A percentile compares a stretch with the other conserved stretches of the same genome.
These are phyloP conservation scores for Kodamaea arcana DNA, from an alignment of 1,139 yeast genomes.

Conservation along the genomic window DNA sequence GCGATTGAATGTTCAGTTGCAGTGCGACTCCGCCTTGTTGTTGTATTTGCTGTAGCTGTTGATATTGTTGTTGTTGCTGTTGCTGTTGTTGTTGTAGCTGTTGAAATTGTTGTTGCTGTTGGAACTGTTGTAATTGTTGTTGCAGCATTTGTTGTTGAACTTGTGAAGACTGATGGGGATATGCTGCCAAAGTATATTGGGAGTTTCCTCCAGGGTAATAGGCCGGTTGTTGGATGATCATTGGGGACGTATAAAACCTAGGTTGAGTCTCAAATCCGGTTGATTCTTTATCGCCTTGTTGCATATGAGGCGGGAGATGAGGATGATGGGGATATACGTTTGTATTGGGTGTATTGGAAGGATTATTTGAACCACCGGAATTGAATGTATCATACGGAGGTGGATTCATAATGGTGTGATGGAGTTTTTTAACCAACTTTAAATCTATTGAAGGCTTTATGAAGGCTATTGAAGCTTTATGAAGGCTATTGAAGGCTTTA, in stretches of 20 bases:
- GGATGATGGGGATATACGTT: slow-evolving; percentile 8
- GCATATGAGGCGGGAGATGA: slow-evolving; percentile 9
- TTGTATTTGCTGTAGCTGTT: slow-evolving; percentile 5
- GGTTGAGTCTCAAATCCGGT: slow-evolving; percentile 14
- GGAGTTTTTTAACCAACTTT: too few relatives aligned
- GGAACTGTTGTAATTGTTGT: slow-evolving; percentile 11
- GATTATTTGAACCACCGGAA: neutral
- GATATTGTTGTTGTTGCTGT: slow-evolving; percentile 7
- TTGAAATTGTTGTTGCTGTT: slow-evolving; percentile 10
- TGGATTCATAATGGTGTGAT: slow-evolving; percentile 10
- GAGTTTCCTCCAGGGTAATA: slow-evolving; percentile 13
- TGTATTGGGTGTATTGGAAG: neutral
- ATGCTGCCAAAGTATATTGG: slow-evolving; percentile 17
- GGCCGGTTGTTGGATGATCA: slow-evolving; percentile 21
- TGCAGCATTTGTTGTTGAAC: slow-evolving; percentile 9
- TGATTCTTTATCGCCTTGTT: slow-evolving; percentile 6
- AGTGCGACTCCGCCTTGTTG: slow-evolving; percentile 5
- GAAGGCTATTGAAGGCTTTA: too few relatives aligned
- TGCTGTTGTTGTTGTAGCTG: slow-evolving; percentile 9
- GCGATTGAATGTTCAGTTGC: slow-evolving; percentile 7
- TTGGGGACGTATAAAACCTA: slow-evolving; percentile 18
- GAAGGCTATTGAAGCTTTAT: too few relatives aligned
- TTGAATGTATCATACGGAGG: slow-evolving; percentile 9
- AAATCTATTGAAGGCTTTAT: too few relatives aligned
- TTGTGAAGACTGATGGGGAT: slow-evolving; percentile 12